These are phyloP conservation scores for Carex pumila DNA, from an alignment of 176 grass and related monocot species.

Conservation along the genomic window DNA sequence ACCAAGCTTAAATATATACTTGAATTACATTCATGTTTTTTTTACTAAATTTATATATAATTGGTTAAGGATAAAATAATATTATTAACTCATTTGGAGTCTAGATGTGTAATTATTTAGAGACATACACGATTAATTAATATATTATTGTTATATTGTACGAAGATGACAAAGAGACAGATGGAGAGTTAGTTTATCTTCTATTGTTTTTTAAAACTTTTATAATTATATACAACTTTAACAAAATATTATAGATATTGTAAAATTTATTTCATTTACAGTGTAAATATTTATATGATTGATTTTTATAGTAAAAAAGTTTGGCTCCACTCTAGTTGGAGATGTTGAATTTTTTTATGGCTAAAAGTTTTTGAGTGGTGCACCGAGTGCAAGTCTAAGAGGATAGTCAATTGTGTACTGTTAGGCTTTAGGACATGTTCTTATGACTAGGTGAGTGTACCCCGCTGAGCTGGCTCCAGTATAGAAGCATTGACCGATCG, in stretches of 20 bases:
- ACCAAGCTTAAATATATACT: background rate
- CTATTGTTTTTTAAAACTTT: no score
- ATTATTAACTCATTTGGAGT: background rate
- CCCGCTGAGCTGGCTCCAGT: conserved; percentile 18
- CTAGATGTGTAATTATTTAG: background rate
- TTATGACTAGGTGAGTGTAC: background rate
- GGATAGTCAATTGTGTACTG: background rate
- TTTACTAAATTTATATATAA: background rate
- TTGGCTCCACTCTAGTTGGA: no score
- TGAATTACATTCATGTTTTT: background rate
- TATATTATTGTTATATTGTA: background rate
- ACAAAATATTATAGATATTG: no score
- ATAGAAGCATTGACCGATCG: conserved; percentile 4
- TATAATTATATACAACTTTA: no score
- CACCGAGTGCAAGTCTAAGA: background rate
- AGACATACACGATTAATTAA: background rate
- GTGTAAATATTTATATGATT: no score
- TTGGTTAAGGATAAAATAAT: background rate
- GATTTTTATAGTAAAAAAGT: no score
- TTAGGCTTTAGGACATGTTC: background rate
- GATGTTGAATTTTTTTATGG: background rate
- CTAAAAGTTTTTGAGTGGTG: background rate
- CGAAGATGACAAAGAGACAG: background rate
- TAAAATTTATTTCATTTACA: no score
- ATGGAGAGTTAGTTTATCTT: no score